These are phyloP conservation scores for Arxiozyma telluris DNA, from an alignment of 1,139 yeast genomes.

Conservation along the genomic window DNA sequence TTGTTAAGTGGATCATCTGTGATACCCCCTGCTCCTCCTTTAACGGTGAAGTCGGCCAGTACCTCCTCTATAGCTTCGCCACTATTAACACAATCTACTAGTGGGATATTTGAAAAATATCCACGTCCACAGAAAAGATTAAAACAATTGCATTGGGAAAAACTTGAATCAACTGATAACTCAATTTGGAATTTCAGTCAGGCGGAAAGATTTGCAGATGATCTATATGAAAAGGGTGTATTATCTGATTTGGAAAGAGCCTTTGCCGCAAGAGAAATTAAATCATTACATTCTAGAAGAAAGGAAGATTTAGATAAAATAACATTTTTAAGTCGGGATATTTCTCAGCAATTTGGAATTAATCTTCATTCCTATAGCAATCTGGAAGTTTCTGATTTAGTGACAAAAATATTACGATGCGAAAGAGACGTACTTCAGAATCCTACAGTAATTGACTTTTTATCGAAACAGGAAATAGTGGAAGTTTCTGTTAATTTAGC, in stretches of 20 bases:
- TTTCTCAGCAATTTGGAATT: conserved; percentile 73
- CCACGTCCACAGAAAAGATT: conserved; percentile 73
- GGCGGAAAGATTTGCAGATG: conserved; percentile 47
- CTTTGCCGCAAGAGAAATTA: conserved; percentile 73
- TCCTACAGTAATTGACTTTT: conserved; percentile 60
- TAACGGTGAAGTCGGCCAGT: conserved; percentile 18
- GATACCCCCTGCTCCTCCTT: conserved; percentile 26
- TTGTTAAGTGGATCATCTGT: conserved; percentile 30
- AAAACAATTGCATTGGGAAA: conserved; percentile 81
- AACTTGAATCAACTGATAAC: conserved; percentile 51
- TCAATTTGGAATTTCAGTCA: conserved; percentile 57
- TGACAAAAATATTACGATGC: conserved; percentile 52
- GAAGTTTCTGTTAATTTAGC: conserved; percentile 59
- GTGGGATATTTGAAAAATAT: conserved; percentile 44
- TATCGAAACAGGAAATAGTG: conserved; percentile 57
- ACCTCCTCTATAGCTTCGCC: conserved; percentile 32
- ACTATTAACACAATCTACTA: conserved; percentile 32
- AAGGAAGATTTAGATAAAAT: conserved; percentile 43
- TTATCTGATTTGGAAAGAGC: conserved; percentile 65
- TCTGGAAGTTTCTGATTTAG: conserved; percentile 47
- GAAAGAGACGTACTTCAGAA: conserved; percentile 48
- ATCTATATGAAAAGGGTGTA: conserved; percentile 58
- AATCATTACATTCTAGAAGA: conserved; percentile 37
- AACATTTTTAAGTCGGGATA: conserved; percentile 56
- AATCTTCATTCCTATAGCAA: conserved; percentile 56